Base-by-base conservation (phyloP, 1,284 basidiomycete species). In the Cutaneotrichosporon sp. region DNA sequence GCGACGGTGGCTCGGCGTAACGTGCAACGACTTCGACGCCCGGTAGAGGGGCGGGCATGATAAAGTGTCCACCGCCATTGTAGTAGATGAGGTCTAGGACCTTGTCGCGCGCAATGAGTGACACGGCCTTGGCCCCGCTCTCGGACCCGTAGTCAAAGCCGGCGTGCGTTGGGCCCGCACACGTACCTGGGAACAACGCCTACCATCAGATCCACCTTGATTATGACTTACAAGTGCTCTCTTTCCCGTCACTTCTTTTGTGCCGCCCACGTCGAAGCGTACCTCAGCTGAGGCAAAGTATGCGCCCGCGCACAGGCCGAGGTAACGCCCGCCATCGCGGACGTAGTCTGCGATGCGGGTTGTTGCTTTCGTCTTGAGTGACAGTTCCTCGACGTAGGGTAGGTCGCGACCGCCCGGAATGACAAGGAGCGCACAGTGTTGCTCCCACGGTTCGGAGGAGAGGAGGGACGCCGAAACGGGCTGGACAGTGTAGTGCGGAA, bases 401-500 rank as follows among this genome's bases (percentile, higher is more conserved):
- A 84, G 69, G 65, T 83, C 83, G 32, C 83, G 79, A 51, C 86
- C 86, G 26, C 86, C 85, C 1, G 90, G 90, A 62, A 95, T 81
- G 56, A 92, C 88, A 7, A 96, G 84, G 2, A 94, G 83, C 5
- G 88, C 88, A 72, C 91, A 93, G 34, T 84, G 84, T 2, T 82
- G 75, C 53, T 86, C 77, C 92, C 92, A 96, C 10, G 92, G 92
- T 62, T 89, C 87, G 0, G 84, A 82, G 0, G 83, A 79, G 10
- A 96, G 81, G 0, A 85, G 76, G 42, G 86, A 80, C 0, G 84
- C 82, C 0, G 86, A 81, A 60, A 92, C 83, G 4, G 85, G 78
- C 65, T 91, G 90, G 42, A 94, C 87, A 16, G 90, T 86, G 77
- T 93, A 94, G 76, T 89, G 85, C 0, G 90, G 88, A 9, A 84